Base-by-base conservation (phyloP, 164 flowering plant species). In the Kalanchoe fedtschenkoi region DNA sequence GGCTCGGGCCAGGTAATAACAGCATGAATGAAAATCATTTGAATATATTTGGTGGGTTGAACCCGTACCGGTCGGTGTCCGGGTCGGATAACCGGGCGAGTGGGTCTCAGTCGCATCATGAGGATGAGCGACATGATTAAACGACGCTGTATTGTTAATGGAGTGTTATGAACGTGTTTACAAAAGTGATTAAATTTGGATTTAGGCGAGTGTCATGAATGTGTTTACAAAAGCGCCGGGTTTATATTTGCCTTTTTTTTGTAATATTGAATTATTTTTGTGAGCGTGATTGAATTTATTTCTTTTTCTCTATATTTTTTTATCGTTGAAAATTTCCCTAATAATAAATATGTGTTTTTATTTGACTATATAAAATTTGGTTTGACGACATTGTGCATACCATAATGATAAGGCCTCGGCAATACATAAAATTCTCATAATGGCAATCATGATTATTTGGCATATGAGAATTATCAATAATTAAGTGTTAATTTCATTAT, bases 41-140 rank as follows among this genome's bases (percentile, higher is more conserved):
- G 58, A 75, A 81, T 22, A 62, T 80, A 70, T 70, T 80, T 0
- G 74, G 80, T 0, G 78, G 80, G 21, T 59, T 80, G 14, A 77
- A 72, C 60, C 72, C 74, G 0, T 77, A 65, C 62, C 43, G 79
- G 65, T 65, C 71, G 29, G 14, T 70, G 32, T 58, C 58, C 24
- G 72, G 64, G 7, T 28, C 63, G 22, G 68, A 55, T 21, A 69
- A 58, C 34, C 62, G 43, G 41, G 62, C 62, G 3, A 65, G 65
- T 19, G 70, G 70, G 10, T 55, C 69, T 3, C 70, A 69, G 54
- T 66, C 34, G 6, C 74, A 70, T 42, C 68, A 60, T 10, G 71
- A 62, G 8, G 74, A 67, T 30, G 64, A 64, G 26, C 69, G 60
- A 34, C 51, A 71, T 43, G 19, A 54, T 32, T 44, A 47, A 58